These are phyloP conservation scores for Lipomyces chichibuensis DNA, from an alignment of 805 yeast species.

Conservation along the genomic window DNA sequence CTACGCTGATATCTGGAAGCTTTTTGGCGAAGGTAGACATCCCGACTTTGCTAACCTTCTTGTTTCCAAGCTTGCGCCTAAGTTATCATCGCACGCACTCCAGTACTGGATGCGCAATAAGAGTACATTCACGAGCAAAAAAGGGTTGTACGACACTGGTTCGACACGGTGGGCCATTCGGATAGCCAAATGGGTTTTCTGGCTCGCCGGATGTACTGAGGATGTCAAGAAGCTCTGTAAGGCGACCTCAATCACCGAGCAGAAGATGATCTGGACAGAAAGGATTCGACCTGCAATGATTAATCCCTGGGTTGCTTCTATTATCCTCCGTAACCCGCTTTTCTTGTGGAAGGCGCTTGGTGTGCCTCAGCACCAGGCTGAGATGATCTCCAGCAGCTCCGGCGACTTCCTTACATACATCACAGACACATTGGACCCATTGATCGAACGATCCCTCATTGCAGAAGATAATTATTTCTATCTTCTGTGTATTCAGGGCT, in stretches of 20 bases:
- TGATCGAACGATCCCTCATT: constrained; percentile 63
- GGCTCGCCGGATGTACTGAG: constrained; percentile 54
- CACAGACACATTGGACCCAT: constrained; percentile 77
- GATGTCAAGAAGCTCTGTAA: constrained; percentile 60
- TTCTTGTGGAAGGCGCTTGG: constrained; percentile 88
- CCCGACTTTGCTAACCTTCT: constrained; percentile 57
- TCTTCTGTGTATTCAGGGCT: constrained; percentile 66
- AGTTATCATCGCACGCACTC: constrained; percentile 76
- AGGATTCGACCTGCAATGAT: constrained; percentile 69
- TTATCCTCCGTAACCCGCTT: constrained; percentile 78
- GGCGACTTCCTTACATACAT: constrained; percentile 70
- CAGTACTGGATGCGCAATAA: constrained; percentile 79
- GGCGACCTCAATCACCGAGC: constrained; percentile 63
- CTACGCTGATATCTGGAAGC: constrained; percentile 66
- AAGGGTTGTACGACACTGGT: constrained; percentile 78
- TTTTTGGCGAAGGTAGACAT: constrained; percentile 76
- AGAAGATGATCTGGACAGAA: constrained; percentile 63
- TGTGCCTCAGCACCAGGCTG: constrained; percentile 84
- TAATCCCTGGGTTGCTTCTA: constrained; percentile 66
- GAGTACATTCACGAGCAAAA: constrained; percentile 59
- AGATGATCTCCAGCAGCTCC: constrained; percentile 55
- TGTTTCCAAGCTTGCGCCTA: constrained; percentile 61
- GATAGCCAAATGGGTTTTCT: constrained; percentile 63
- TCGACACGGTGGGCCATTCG: constrained; percentile 85
- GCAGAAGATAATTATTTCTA: constrained; percentile 78